Conservation (phyloP, 1,139 yeast genomes). For the Pneumocystis wakefieldiae region DNA sequence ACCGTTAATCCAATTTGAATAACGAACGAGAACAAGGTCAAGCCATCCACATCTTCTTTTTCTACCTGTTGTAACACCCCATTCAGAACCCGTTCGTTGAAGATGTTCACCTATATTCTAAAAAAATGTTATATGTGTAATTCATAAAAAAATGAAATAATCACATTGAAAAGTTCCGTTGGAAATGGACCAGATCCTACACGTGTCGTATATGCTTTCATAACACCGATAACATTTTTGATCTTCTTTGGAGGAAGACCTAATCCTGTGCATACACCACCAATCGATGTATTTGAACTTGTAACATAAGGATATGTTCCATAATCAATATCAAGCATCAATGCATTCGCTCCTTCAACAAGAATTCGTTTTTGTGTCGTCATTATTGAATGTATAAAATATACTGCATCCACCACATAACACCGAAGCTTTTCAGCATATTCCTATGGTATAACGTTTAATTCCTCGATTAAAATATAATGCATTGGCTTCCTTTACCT, state of each 20-base stretch:
- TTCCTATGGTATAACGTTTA: conserved; percentile 16
- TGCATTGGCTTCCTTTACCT: conserved; percentile 20
- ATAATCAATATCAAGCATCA: conserved; percentile 92
- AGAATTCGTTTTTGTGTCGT: conserved; percentile 66
- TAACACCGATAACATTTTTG: conserved; percentile 80
- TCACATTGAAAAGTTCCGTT: conserved; percentile 74
- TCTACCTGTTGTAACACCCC: conserved; percentile 97
- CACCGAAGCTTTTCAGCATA: conserved; percentile 68
- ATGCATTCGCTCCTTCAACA: conserved; percentile 96
- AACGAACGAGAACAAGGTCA: conserved; percentile 84
- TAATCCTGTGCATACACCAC: conserved; percentile 94
- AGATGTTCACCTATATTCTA: conserved; percentile 57
- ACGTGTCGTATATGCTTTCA: conserved; percentile 94
- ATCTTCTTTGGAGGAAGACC: conserved; percentile 84
- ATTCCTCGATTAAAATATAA: not conserved
- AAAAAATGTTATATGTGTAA: not conserved
- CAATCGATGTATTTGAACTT: conserved; percentile 88
- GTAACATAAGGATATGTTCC: conserved; percentile 98
- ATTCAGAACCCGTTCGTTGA: conserved; percentile 81
- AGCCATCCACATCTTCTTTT: conserved; percentile 99
- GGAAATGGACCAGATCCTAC: conserved; percentile 99
- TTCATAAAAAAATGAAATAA: not conserved
- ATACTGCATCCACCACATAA: conserved; percentile 83
- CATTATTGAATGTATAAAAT: conserved; percentile 76
- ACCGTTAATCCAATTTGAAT: conserved; percentile 82